A percentile compares a stretch with the other conserved stretches of the same genome.
Evolutionary conservation across 2,329 filamentous ascomycete species (phyloP).

Genomic region (Sclerotinia minor): DNA sequence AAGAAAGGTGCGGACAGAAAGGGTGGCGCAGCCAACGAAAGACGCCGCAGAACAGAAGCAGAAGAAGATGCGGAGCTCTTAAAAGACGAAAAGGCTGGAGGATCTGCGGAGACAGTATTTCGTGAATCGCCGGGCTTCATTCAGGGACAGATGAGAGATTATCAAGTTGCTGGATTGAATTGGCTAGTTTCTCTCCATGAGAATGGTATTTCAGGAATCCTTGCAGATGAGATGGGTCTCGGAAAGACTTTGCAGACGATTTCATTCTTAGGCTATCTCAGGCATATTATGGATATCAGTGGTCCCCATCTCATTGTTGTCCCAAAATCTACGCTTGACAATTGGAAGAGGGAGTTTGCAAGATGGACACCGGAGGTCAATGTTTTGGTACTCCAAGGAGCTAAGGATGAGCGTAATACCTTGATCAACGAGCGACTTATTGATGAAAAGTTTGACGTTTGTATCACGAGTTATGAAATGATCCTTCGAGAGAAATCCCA

Average conservation of each 20-base stretch:
- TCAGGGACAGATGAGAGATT: slow-evolving; percentile 85
- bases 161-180: slow-evolving; percentile 92
- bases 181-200: slow-evolving; percentile 98
- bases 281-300: slow-evolving; percentile 84
- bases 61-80: slow-evolving; percentile 92
- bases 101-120: slow-evolving; percentile 85
- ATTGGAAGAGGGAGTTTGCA: slow-evolving; percentile 94
- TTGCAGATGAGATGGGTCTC: slow-evolving; percentile 98
- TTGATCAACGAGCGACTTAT: slow-evolving; percentile 90
- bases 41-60: slow-evolving; percentile 87
- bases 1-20: slow-evolving; percentile 78
- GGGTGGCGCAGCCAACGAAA: slow-evolving; percentile 76
- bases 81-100: slow-evolving; percentile 85
- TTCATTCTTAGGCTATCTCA: slow-evolving; percentile 90
- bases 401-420: slow-evolving; percentile 86
- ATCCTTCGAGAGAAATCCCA: slow-evolving; percentile 92
- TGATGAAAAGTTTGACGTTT: slow-evolving; percentile 95
- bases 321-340: slow-evolving; percentile 96
- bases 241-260: slow-evolving; percentile 98
- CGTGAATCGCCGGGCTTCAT: slow-evolving; percentile 92
- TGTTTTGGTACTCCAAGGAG: slow-evolving; percentile 88
- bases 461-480: slow-evolving; percentile 99
- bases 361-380: slow-evolving; percentile 96
- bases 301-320: slow-evolving; percentile 91
- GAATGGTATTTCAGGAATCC: slow-evolving; percentile 96